phyloP scores from a whole-genome alignment of 2,329 filamentous ascomycete genomes.

The Plectosphaerella cucumerina region DNA sequence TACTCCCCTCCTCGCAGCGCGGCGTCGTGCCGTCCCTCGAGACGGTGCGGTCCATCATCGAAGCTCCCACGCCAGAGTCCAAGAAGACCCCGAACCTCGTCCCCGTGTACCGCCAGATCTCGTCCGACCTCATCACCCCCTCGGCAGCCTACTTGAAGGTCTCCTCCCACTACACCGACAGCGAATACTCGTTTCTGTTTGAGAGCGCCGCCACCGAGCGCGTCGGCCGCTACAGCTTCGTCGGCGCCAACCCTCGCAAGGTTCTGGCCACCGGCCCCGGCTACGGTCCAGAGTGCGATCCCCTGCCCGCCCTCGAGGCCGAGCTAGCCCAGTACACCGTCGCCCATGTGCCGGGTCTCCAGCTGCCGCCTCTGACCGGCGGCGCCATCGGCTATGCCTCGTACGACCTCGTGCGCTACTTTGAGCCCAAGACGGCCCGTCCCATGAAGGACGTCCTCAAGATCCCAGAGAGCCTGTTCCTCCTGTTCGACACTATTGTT shows the following conservation, averaged over 20 bases:
- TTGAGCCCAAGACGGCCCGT: conserved; percentile 92
- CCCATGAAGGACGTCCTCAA: conserved; percentile 83
- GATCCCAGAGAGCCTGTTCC: conserved; percentile 92
- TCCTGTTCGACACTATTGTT: conserved; percentile 92
- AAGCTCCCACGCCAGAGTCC: conserved; percentile 18
- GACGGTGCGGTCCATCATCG: conserved; percentile 38
- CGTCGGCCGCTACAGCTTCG: conserved; percentile 92
- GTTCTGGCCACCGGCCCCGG: conserved; percentile 83
- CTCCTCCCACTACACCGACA: conserved; percentile 62
- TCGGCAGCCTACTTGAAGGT: conserved; percentile 95
- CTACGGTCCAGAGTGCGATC: conserved; percentile 80
- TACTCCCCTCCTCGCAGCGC: conserved; percentile 26
- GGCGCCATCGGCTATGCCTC: conserved; percentile 95
- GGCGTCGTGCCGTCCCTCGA: conserved; percentile 41
- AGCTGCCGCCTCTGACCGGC: conserved; percentile 80
- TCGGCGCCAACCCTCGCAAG: conserved; percentile 77
- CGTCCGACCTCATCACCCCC: conserved; percentile 89
- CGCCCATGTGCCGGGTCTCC: conserved; percentile 75
- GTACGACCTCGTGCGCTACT: conserved; percentile 96
- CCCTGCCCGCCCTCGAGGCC: conserved; percentile 74
- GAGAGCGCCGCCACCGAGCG: conserved; percentile 93
- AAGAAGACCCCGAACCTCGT: conserved; percentile 62
- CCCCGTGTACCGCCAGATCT: conserved; percentile 77
- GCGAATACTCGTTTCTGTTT: conserved; percentile 87
- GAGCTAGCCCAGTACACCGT: conserved; percentile 78